Evolutionary conservation across 345 rosid species (phyloP), one percentile per base, ranked within the genome.

Genomic region (Sonneratia alba): DNA sequence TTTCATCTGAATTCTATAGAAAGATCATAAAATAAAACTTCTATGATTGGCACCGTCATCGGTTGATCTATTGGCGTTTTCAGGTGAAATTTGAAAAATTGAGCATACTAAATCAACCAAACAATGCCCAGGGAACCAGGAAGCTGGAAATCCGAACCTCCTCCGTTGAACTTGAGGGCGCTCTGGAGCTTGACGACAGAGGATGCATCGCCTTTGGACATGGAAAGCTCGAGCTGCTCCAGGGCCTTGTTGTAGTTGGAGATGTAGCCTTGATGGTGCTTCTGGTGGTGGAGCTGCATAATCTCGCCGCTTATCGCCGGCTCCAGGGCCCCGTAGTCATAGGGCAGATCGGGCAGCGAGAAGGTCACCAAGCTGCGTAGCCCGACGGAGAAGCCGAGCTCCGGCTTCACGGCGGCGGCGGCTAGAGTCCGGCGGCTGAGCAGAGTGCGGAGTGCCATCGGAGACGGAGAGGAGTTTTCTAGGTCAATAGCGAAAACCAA

Each of bases 261-360:
- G 75, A 95, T 69, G 70, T 95, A 95, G 68, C 96, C n/a, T 79
- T 87, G 93, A 74, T 95, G 99, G 71, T 95, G 99, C 83, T 95
- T 95, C 85, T 90, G 92, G 89, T 95, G 99, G 72, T 95, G 99
- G 42, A 95, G 79, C 85, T 89, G 89, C 99, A 95, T 95, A 36
- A 95, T 95, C 82, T 92, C 97, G 65, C 88, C 99, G 75, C 90
- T 87, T 71, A 95, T 87, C 66, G 82, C 97, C 72, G 99, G 99
- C 83, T 95, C 96, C 81, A 95, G 83, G 0, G 92, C 94, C 24
- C 88, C 81, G 36, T 95, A 95, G 66, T 89, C 99, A 78, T 95
- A 95, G 3, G 93, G 78, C 16, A 95, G 97, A 79, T 92, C 99
- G 53, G 98, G 97, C 65, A 95, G 96, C 48, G 97, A 77, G 78